phyloP scores from a whole-genome alignment of 495 filamentous ascomycete genomes.

The Penicillium egyptiacum region DNA sequence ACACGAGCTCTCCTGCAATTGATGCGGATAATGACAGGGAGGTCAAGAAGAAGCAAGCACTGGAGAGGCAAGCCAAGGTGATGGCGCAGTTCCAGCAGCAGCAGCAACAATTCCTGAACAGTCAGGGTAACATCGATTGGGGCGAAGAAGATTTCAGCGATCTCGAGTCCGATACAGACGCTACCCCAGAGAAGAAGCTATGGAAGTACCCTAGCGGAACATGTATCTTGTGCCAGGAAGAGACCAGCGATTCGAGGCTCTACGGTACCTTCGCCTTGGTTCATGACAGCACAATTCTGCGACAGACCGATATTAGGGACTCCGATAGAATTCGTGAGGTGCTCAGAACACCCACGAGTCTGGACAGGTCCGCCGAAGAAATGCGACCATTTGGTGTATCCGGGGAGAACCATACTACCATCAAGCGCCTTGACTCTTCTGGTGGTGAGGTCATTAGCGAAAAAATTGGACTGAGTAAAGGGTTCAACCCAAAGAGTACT shows the following conservation, averaged over 20 bases:
- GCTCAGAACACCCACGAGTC: constrained; percentile 67
- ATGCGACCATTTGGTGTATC: constrained; percentile 89
- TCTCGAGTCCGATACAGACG: constrained; percentile 56
- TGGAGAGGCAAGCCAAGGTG: constrained; percentile 84
- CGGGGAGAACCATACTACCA: constrained; percentile 72
- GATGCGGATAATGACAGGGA: constrained; percentile 71
- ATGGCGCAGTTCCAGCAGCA: constrained; percentile 98
- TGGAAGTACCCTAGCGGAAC: constrained; percentile 95
- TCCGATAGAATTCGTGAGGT: constrained; percentile 83
- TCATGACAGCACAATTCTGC: constrained; percentile 80
- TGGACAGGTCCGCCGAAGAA: constrained; percentile 78
- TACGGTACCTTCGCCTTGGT: constrained; percentile 92
- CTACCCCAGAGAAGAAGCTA: constrained; percentile 61
- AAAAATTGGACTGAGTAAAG: constrained; percentile 81
- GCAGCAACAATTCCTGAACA: constrained; percentile 88
- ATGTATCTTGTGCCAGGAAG: constrained; percentile 95
- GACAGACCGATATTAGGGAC: constrained; percentile 80
- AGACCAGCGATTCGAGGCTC: constrained; percentile 82
- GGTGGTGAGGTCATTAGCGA: constrained; percentile 70
- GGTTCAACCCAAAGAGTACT: constrained; percentile 69
- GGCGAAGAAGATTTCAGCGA: constrained; percentile 75
- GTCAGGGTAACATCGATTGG: constrained; percentile 82
- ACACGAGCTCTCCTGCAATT: constrained; percentile 58
- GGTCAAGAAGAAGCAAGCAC: constrained; percentile 81
- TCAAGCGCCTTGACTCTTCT: constrained; percentile 71